These are phyloP conservation scores for Trametes gibbosa DNA, from an alignment of 768 basidiomycete genomes.

Conservation along the genomic window DNA sequence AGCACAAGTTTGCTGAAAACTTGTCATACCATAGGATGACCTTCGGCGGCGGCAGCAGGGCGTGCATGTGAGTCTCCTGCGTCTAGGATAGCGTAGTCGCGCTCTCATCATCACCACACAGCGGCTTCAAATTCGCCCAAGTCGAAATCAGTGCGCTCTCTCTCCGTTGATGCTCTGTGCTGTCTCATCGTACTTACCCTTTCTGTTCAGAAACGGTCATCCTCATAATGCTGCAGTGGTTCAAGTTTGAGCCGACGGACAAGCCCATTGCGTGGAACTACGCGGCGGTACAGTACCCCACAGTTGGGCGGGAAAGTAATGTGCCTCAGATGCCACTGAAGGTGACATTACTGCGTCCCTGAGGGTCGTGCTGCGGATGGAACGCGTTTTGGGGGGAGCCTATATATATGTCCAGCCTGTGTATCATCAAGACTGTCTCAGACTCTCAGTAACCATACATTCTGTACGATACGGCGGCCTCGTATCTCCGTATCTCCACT, in stretches of 20 bases:
- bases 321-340: slow-evolving; percentile 17
- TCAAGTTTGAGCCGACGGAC: slow-evolving; percentile 19
- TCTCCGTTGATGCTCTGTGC: no score
- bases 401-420: no score
- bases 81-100: not conserved
- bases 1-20: not conserved
- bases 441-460: no score
- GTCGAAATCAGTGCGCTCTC: no score
- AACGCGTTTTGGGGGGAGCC: no score
- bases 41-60: slow-evolving; percentile 14
- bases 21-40: slow-evolving; percentile 6
- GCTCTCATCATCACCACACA: not conserved
- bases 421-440: no score
- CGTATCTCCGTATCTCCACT: no score
- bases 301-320: slow-evolving; percentile 9
- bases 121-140: no score
- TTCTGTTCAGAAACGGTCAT: slow-evolving; percentile 10
- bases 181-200: no score
- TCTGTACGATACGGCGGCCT: no score
- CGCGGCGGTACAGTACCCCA: slow-evolving; percentile 21
- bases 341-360: slow-evolving; percentile 12
- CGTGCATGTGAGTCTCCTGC: not conserved
- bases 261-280: slow-evolving; percentile 20
- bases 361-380: no score
- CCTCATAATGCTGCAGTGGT: slow-evolving; percentile 10